Evolutionary conservation across 73 alveolate genomes (phyloP), one percentile per base, ranked within the genome.

Genomic region (Symbiodinium natans): DNA sequence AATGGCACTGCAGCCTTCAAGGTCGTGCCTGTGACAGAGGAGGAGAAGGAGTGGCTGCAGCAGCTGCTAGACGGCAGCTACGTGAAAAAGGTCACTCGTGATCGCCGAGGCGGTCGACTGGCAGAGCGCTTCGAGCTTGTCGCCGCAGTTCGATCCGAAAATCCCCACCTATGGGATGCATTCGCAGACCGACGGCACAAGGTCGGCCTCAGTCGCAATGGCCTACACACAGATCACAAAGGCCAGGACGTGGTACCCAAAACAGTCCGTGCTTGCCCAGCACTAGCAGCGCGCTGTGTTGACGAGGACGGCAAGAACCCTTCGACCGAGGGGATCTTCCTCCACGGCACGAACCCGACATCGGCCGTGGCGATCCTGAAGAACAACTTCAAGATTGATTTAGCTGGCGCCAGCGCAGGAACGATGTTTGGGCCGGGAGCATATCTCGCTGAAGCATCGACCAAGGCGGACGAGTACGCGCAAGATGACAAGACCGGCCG

Each of bases 91-190:
- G 86, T 4, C 36, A 75, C 86, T 36, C n/a, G 86, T 3, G 86
- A 75, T 36, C 89, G 98, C 15, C 10, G 86, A 33, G 27, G 41
- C n/a, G 86, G 41, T 29, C 41, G 36, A 36, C 36, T 75, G 86
- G 86, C 86, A 31, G 54, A 75, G 41, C 86, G 86, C 86, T 75
- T 75, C 86, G 86, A 25, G 86, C 41, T 38, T 29, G 86, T 75
- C 41, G 31, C n/a, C 13, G 41, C 52, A 15, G n/a, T 75, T 29
- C 86, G 86, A 15, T 34, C 52, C 48, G 86, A 75, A 38, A 29
- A 75, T 36, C 86, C 86, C 27, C n/a, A 31, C n/a, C 31, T 75
- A 5, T 75, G 86, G 86, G 86, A 75, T 19, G 36, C 31, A 34
- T 63, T 63, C 19, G 82, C 82, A n/a, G 11, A 63, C 38, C 31